phyloP scores from a whole-genome alignment of 2,329 filamentous ascomycete genomes.

The Cytospora piceicola region DNA sequence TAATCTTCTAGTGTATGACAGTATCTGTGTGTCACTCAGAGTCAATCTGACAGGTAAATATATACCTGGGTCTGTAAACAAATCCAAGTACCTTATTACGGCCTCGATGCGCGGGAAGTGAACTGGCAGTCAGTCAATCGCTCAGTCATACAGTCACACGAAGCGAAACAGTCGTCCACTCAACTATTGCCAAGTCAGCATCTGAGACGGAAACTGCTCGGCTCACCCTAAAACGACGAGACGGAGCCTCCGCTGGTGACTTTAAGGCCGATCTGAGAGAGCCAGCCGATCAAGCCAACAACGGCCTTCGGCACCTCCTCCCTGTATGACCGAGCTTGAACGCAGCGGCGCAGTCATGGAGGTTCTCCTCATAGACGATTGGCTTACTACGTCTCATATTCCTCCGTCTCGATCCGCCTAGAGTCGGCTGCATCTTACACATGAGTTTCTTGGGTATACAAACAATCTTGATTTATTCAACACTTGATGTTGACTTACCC shows the following conservation, averaged over 20 bases:
- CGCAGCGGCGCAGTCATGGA: not conserved
- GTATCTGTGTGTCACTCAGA: not conserved
- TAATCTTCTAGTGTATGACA: constrained; percentile 12
- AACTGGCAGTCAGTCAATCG: not conserved
- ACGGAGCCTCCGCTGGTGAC: not conserved
- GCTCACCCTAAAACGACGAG: not conserved
- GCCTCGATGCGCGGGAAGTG: not conserved
- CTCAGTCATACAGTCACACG: not conserved
- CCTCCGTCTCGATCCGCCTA: constrained; percentile 8
- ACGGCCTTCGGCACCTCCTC: not conserved
- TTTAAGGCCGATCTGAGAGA: not conserved
- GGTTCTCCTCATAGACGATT: not conserved
- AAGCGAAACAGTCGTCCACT: not conserved
- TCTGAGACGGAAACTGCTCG: not conserved
- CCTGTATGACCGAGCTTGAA: not conserved
- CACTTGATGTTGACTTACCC: not conserved
- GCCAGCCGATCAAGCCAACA: not conserved
- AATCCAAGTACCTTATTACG: not conserved
- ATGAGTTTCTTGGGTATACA: constrained; percentile 3
- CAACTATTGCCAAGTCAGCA: not conserved
- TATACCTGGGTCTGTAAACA: not conserved
- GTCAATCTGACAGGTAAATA: not conserved
- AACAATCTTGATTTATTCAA: not conserved
- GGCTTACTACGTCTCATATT: constrained; percentile 7
- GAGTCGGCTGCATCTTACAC: constrained; percentile 14